A percentile compares a stretch with the other conserved stretches of the same genome.
Conservation (phyloP, 2,329 filamentous ascomycete species). For the Alternaria ventricosa region DNA sequence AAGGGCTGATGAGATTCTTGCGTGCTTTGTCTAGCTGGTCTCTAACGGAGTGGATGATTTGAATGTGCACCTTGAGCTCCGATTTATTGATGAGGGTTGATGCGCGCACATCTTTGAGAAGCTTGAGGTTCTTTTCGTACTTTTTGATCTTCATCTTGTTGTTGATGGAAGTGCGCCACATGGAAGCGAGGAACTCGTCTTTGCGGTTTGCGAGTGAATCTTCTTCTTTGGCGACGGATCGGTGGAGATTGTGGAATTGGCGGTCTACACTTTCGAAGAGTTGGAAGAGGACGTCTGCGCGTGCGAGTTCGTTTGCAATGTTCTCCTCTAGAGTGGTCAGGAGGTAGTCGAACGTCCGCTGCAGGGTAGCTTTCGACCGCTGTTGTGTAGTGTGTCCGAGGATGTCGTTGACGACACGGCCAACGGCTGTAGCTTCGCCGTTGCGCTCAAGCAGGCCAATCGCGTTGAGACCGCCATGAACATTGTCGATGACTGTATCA, state of each 20-base stretch:
- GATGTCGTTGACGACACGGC: constrained; percentile 71
- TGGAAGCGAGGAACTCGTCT: constrained; percentile 78
- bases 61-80: constrained; percentile 84
- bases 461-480: constrained; percentile 77
- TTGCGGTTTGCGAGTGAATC: constrained; percentile 81
- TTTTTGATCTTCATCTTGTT: constrained; percentile 79
- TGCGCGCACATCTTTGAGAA: constrained; percentile 79
- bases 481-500: constrained; percentile 79
- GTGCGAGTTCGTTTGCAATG: constrained; percentile 81
- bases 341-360: constrained; percentile 88
- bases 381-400: constrained; percentile 84
- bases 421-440: constrained; percentile 69
- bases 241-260: constrained; percentile 87
- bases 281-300: constrained; percentile 79
- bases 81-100: constrained; percentile 88
- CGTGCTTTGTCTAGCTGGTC: constrained; percentile 85
- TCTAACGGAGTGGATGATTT: constrained; percentile 81
- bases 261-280: constrained; percentile 93
- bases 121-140: constrained; percentile 85
- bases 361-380: constrained; percentile 78
- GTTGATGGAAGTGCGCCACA: constrained; percentile 87
- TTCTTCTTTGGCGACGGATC: constrained; percentile 82
- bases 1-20: constrained; percentile 80
- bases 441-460: constrained; percentile 54
- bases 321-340: constrained; percentile 86